Evolutionary conservation across 768 basidiomycete genomes (phyloP).

Genomic region (Calocera cornea): DNA sequence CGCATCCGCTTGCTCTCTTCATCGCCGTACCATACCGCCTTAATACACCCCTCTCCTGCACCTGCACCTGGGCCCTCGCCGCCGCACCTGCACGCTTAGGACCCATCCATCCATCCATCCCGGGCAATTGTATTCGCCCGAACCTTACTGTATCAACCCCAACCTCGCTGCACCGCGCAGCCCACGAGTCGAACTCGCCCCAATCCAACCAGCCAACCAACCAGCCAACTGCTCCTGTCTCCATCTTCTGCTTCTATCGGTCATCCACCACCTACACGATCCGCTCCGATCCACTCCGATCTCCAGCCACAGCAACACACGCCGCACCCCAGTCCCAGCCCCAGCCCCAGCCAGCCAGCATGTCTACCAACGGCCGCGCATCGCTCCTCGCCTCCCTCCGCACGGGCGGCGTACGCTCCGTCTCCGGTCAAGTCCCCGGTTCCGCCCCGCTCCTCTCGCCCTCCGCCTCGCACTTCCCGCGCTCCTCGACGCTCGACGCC

Average conservation of each 20-base stretch:
- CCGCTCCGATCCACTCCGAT: no score
- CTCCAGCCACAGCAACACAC: constrained; percentile 34
- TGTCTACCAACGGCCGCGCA: constrained; percentile 35
- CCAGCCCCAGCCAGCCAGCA: constrained; percentile 15
- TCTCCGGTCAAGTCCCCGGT: constrained; percentile 45
- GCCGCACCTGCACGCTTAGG: neutral
- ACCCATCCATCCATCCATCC: neutral
- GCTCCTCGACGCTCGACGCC: constrained; percentile 33
- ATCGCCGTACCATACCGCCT: neutral
- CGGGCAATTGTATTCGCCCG: constrained; percentile 4
- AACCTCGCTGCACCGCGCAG: constrained; percentile 34
- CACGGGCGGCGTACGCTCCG: constrained; percentile 78
- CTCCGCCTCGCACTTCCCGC: constrained; percentile 52
- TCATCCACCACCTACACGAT: constrained; percentile 23
- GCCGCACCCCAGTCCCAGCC: no score
- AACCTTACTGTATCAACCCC: constrained; percentile 10
- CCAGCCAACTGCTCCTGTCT: constrained; percentile 13
- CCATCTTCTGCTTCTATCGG: constrained; percentile 14
- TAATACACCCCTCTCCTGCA: neutral
- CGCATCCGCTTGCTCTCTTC: neutral
- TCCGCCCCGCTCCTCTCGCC: constrained; percentile 36
- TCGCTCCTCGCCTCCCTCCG: constrained; percentile 80
- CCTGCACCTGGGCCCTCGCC: neutral
- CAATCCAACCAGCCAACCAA: no score
- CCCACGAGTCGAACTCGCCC: constrained; percentile 17